These are phyloP conservation scores for Cladosporium sp. DNA, from an alignment of 2,329 filamentous ascomycete genomes.

Conservation along the genomic window DNA sequence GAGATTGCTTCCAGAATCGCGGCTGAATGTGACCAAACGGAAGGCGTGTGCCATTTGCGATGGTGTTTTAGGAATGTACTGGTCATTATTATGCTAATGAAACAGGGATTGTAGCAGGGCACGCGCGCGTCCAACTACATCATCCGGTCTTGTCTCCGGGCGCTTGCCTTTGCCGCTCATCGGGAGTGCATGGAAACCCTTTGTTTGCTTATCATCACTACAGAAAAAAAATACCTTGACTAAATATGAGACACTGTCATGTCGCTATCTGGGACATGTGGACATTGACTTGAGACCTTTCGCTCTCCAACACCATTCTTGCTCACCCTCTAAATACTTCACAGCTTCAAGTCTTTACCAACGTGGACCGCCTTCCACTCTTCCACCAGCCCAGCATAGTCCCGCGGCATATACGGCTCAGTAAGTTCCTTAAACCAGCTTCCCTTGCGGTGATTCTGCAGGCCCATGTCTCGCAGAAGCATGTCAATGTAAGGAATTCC, in stretches of 20 bases:
- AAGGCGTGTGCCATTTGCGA: not conserved
- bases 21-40: not conserved
- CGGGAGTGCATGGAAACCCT: not conserved
- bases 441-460: slow-evolving; percentile 57
- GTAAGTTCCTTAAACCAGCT: slow-evolving; percentile 54
- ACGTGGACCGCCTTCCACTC: slow-evolving; percentile 48
- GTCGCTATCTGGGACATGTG: not conserved
- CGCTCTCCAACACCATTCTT: not conserved
- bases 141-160: not conserved
- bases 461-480: slow-evolving; percentile 64
- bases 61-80: not conserved
- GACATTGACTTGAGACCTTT: too few relatives aligned
- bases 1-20: not conserved
- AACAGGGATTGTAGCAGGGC: not conserved
- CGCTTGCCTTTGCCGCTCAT: not conserved
- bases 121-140: not conserved
- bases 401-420: slow-evolving; percentile 58
- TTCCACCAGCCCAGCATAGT: slow-evolving; percentile 56
- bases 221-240: not conserved
- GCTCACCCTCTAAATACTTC: not conserved
- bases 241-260: not conserved
- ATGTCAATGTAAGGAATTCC: slow-evolving; percentile 71
- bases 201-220: not conserved
- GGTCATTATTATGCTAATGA: not conserved
- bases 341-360: not conserved